These are phyloP conservation scores for Moesziomyces globuligerus DNA, from an alignment of 1,284 basidiomycete genomes.

Conservation along the genomic window DNA sequence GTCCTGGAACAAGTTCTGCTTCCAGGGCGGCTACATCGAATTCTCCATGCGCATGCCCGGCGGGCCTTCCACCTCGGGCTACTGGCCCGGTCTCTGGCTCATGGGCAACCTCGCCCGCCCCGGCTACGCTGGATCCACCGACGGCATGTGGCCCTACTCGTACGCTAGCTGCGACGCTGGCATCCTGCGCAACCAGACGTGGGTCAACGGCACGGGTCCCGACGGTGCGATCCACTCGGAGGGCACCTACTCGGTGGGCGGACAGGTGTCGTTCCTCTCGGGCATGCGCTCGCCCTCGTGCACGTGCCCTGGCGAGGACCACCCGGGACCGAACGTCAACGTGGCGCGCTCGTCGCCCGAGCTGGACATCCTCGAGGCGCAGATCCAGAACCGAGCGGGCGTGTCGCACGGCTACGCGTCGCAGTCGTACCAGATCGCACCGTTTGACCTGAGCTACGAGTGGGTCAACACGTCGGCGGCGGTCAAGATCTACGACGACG, in stretches of 20 bases:
- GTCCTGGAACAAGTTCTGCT: constrained; percentile 65
- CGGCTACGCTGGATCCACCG: constrained; percentile 65
- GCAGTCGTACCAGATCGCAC: constrained; percentile 65
- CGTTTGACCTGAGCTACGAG: constrained; percentile 61
- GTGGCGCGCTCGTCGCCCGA: constrained; percentile 66
- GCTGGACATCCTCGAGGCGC: constrained; percentile 67
- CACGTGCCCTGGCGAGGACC: constrained; percentile 61
- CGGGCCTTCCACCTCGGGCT: constrained; percentile 66
- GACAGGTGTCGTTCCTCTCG: constrained; percentile 36
- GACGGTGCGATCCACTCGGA: constrained; percentile 41
- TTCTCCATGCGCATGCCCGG: constrained; percentile 59
- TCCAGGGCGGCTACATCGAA: constrained; percentile 66
- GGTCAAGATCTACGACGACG: constrained; percentile 45
- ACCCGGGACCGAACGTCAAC: constrained; percentile 60
- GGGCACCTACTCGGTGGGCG: constrained; percentile 29
- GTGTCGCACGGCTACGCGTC: constrained; percentile 54
- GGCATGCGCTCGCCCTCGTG: constrained; percentile 51
- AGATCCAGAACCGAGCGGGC: constrained; percentile 70
- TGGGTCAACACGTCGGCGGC: constrained; percentile 48
- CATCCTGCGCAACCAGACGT: constrained; percentile 59
- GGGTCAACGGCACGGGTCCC: constrained; percentile 53
- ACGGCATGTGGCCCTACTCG: constrained; percentile 68
- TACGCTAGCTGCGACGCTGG: constrained; percentile 67
- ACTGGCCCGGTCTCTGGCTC: constrained; percentile 69
- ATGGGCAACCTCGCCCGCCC: constrained; percentile 64